A percentile compares a stretch with the other conserved stretches of the same genome.
These are phyloP conservation scores for Kwoniella europaea DNA, from an alignment of 768 basidiomycete genomes.

Conservation along the genomic window DNA sequence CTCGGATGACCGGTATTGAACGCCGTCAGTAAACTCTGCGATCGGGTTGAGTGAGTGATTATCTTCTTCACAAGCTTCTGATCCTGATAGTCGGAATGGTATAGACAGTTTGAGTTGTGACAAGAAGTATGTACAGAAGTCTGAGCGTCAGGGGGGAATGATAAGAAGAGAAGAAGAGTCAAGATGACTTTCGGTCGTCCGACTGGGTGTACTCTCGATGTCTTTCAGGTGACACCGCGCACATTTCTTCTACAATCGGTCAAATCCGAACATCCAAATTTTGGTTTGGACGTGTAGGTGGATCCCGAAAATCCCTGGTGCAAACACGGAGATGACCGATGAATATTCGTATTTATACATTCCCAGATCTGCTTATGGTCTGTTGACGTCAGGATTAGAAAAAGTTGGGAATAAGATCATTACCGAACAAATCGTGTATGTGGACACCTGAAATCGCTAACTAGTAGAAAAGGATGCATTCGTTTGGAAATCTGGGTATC, in stretches of 20 bases:
- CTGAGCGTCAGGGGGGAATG: not conserved
- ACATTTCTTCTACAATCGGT: not conserved
- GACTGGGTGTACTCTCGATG: not conserved
- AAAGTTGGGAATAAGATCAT: too few relatives aligned
- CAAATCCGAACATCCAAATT: slow-evolving; percentile 3
- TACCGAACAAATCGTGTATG: too few relatives aligned
- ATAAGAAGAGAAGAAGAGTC: not conserved
- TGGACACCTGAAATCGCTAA: too few relatives aligned
- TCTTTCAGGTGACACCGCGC: not conserved
- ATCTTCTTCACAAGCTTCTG: not conserved
- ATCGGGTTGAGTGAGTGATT: not conserved
- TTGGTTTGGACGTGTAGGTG: not conserved
- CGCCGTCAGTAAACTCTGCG: not conserved
- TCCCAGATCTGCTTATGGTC: not conserved
- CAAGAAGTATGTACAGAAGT: too few relatives aligned
- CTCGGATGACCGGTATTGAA: not conserved
- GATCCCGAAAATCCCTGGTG: not conserved
- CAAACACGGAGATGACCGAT: not conserved
- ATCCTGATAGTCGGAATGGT: not conserved
- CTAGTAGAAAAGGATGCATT: not conserved
- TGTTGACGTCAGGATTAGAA: not conserved
- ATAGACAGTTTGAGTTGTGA: not conserved
- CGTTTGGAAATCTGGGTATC: not conserved
- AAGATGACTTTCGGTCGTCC: slow-evolving; percentile 4
- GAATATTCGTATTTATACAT: too few relatives aligned